Base-by-base conservation (phyloP, 2,329 filamentous ascomycete genomes). In the Mycosphaerella arachidis region DNA sequence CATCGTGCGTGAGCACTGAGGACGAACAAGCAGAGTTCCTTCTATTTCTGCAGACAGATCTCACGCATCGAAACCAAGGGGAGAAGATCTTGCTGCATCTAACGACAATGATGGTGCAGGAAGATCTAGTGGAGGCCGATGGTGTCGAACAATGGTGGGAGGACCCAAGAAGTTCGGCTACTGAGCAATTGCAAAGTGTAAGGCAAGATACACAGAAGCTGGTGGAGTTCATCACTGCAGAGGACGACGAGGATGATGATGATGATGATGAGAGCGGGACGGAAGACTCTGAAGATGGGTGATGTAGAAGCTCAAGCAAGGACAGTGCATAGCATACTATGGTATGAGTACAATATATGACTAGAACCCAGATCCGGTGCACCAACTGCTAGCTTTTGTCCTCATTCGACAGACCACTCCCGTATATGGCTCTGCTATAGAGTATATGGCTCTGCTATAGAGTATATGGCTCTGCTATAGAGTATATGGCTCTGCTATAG, bases 101-200 rank as follows among this genome's bases (percentile, higher is more conserved):
- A 67, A 84, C 91, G 66, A 94, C 95, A 77, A 90, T 92, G 74
- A 80, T 97, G 55, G 95, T 96, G 72, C 86, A 89, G 66, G 76
- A 89, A 53, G 94, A 97, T 66, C 82, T 96, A 16, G 77, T 97
- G 1, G 91, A 96, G 72, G 91, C 96, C 70, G 92, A 97, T 46
- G 92, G 89, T 0, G 90, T 96, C 66, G 78, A 93, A 68, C 83
- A 84, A 52, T 99, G 94, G 94, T 97, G 92, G 92, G 84, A 81
- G 20, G 88, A 96, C 73, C 81, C 83, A 75, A 81, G 86, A 69
- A 87, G 88, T 6, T 82, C 77, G 27, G 86, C 86, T 57, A 86
- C 81, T 13, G 88, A 89, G 57, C 83, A 84, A 56, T 85, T 97
- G 86, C 76, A 76, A 60, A 82, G 78, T 53, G 84, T 97, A 16